phyloP scores from a whole-genome alignment of 345 rosid genomes.

The Brassica nigra region DNA sequence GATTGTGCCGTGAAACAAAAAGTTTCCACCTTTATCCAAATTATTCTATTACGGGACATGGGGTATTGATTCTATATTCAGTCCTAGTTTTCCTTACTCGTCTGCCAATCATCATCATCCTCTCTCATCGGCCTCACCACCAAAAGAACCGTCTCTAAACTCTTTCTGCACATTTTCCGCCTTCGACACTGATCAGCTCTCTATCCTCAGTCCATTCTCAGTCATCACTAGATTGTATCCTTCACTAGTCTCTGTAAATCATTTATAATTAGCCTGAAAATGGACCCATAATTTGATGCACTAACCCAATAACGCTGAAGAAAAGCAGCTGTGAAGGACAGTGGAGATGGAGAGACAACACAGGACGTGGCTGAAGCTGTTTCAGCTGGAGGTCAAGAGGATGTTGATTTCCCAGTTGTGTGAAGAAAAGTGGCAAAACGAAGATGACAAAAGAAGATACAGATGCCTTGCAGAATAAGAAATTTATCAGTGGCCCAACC shows the following conservation, averaged over 20 bases:
- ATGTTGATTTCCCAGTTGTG: constrained; percentile 56
- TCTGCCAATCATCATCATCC: constrained; percentile 54
- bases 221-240: neutral
- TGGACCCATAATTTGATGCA: neutral
- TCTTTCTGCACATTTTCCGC: neutral
- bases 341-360: constrained; percentile 39
- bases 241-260: neutral
- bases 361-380: constrained; percentile 38
- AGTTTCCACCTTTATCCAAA: constrained; percentile 37
- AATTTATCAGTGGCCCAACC: constrained; percentile 47
- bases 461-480: constrained; percentile 57
- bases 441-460: constrained; percentile 60
- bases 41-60: constrained; percentile 15
- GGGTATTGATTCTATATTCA: constrained; percentile 32
- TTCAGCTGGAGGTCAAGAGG: constrained; percentile 43
- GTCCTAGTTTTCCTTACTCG: constrained; percentile 74
- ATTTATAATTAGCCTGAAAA: neutral
- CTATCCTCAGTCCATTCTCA: neutral
- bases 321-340: constrained; percentile 26
- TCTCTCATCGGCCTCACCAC: constrained; percentile 81
- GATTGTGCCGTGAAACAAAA: constrained; percentile 15
- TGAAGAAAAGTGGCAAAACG: constrained; percentile 58
- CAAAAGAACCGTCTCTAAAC: constrained; percentile 51
- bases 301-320: neutral
- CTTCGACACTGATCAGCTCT: neutral